These are phyloP conservation scores for Coemansia sp. DNA, from an alignment of 192 early-diverging fungal genomes.

Conservation along the genomic window DNA sequence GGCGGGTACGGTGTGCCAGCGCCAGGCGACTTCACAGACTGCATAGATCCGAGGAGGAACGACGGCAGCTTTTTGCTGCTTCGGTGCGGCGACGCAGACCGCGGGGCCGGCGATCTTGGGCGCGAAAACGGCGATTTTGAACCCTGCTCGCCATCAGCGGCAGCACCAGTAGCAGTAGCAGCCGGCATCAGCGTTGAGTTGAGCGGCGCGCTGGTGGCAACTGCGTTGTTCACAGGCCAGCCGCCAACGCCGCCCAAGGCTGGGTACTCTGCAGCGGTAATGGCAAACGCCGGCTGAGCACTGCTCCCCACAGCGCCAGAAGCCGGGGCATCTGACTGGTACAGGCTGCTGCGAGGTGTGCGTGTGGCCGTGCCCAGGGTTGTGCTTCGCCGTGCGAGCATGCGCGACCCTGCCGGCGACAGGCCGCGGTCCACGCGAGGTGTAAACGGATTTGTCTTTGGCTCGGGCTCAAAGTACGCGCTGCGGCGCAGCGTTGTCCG, in stretches of 20 bases:
- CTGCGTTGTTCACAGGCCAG: slow-evolving; percentile 19
- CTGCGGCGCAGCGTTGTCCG: slow-evolving; percentile 25
- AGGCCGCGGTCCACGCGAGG: slow-evolving; percentile 36
- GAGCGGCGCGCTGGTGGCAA: neutral
- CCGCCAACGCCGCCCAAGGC: slow-evolving; percentile 27
- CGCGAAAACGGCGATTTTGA: slow-evolving; percentile 30
- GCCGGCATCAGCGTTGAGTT: neutral
- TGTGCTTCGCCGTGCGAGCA: slow-evolving; percentile 20
- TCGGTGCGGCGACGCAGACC: slow-evolving; percentile 46
- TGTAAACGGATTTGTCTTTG: slow-evolving; percentile 39
- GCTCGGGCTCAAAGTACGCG: slow-evolving; percentile 18
- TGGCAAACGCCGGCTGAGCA: neutral
- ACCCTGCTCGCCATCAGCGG: neutral
- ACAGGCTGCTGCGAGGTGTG: slow-evolving; percentile 5
- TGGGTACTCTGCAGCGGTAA: slow-evolving; percentile 8
- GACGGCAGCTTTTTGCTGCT: slow-evolving; percentile 43
- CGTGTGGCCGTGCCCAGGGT: slow-evolving; percentile 11
- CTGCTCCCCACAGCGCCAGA: neutral
- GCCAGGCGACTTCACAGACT: slow-evolving; percentile 23
- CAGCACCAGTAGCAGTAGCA: too few species aligned
- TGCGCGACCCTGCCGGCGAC: slow-evolving; percentile 18
- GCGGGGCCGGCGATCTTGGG: slow-evolving; percentile 39
- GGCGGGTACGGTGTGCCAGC: slow-evolving; percentile 13
- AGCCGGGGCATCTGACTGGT: slow-evolving; percentile 1
- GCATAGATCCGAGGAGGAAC: slow-evolving; percentile 40